Evolutionary conservation across 441 rosid genomes (phyloP).

Genomic region (Eruca vesicaria): DNA sequence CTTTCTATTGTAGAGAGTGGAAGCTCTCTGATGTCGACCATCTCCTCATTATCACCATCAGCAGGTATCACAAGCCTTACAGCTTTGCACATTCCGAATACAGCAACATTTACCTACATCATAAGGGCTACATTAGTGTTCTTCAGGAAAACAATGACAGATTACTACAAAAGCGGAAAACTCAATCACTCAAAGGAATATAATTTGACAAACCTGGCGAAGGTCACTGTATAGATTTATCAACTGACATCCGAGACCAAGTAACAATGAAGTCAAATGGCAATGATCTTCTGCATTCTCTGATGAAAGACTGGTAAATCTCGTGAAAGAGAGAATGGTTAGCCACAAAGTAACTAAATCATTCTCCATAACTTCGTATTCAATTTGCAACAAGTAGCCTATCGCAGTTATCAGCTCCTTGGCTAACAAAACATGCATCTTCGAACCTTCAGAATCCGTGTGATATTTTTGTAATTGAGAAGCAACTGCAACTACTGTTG

Average conservation of each 20-base stretch:
- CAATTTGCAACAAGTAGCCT: slow-evolving; percentile 70
- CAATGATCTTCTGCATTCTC: slow-evolving; percentile 38
- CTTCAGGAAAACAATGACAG: background rate
- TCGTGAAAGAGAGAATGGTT: slow-evolving; percentile 60
- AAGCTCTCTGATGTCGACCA: slow-evolving; percentile 23
- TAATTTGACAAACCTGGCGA: slow-evolving; percentile 75
- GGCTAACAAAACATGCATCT: slow-evolving; percentile 46
- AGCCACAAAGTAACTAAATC: slow-evolving; percentile 71
- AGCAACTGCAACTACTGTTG: slow-evolving; percentile 52
- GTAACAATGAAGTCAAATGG: slow-evolving; percentile 44
- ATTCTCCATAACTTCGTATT: slow-evolving; percentile 71
- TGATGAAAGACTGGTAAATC: slow-evolving; percentile 43
- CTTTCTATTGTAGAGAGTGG: slow-evolving; percentile 28
- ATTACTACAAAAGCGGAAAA: slow-evolving; percentile 16
- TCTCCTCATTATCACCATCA: slow-evolving; percentile 37
- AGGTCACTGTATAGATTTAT: slow-evolving; percentile 80
- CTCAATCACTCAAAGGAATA: slow-evolving; percentile 15
- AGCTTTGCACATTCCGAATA: slow-evolving; percentile 77
- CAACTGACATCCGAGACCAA: slow-evolving; percentile 70
- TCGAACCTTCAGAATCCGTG: slow-evolving; percentile 34
- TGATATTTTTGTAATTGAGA: slow-evolving; percentile 38
- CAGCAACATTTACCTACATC: slow-evolving; percentile 67
- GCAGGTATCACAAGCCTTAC: slow-evolving; percentile 49
- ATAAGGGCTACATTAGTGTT: slow-evolving; percentile 17
- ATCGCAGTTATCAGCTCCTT: slow-evolving; percentile 55